These are phyloP conservation scores for Stachybotrys chlorohalonatus DNA, from an alignment of 2,329 filamentous ascomycete genomes.

Conservation along the genomic window DNA sequence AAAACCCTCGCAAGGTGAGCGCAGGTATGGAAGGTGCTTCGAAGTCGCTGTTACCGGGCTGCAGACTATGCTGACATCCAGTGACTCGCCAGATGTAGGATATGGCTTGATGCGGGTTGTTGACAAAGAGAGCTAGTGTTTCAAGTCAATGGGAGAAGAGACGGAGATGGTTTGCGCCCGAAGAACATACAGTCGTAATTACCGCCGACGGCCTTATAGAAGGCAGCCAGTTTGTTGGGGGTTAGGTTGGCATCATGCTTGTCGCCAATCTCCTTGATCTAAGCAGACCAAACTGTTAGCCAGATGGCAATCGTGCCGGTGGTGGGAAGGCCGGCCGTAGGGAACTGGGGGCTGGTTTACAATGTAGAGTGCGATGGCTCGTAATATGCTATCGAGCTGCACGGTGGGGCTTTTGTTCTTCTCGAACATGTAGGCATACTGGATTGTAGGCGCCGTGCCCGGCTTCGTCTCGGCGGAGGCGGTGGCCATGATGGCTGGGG, in stretches of 20 bases:
- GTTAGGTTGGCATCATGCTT: slow-evolving; percentile 43
- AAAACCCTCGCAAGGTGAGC: slow-evolving; percentile 75
- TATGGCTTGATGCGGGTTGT: slow-evolving; percentile 63
- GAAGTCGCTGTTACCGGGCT: slow-evolving; percentile 66
- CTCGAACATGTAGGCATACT: slow-evolving; percentile 61
- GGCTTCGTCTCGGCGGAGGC: background rate
- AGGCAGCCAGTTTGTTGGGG: slow-evolving; percentile 63
- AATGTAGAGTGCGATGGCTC: slow-evolving; percentile 60
- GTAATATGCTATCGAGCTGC: slow-evolving; percentile 57
- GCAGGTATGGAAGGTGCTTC: slow-evolving; percentile 70
- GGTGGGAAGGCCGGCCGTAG: background rate
- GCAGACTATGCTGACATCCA: slow-evolving; percentile 81
- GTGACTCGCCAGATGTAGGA: slow-evolving; percentile 90
- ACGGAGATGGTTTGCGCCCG: background rate
- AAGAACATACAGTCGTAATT: slow-evolving; percentile 56
- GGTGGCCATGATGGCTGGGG: slow-evolving; percentile 2
- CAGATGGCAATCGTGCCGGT: background rate
- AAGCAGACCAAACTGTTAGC: slow-evolving; percentile 18
- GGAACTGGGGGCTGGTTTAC: slow-evolving; percentile 36
- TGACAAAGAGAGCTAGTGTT: slow-evolving; percentile 59
- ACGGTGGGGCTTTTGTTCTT: slow-evolving; percentile 58
- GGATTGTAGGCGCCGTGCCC: slow-evolving; percentile 7
- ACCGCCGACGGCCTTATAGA: slow-evolving; percentile 66
- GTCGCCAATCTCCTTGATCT: slow-evolving; percentile 43
- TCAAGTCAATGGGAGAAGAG: background rate